Evolutionary conservation across 805 yeast genomes (phyloP).

Genomic region (Candida sithepensis): DNA sequence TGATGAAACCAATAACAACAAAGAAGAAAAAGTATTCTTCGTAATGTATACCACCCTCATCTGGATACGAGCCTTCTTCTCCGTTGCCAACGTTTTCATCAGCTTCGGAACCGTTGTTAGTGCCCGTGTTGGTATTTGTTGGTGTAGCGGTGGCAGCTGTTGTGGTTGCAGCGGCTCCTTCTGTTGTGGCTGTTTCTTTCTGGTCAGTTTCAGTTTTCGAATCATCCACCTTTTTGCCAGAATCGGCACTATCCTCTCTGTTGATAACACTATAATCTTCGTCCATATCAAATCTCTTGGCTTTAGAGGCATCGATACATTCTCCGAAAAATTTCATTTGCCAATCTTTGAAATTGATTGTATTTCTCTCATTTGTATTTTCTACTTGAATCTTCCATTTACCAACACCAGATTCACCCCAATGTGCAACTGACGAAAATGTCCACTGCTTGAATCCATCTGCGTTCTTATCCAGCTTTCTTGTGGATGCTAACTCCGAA

Average conservation of each 20-base stretch:
- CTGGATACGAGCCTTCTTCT: slow-evolving; percentile 17
- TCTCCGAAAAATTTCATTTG: slow-evolving; percentile 82
- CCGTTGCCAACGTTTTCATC: slow-evolving; percentile 19
- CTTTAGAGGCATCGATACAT: slow-evolving; percentile 58
- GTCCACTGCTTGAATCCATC: slow-evolving; percentile 80
- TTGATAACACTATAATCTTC: slow-evolving; percentile 42
- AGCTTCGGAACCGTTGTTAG: slow-evolving; percentile 7
- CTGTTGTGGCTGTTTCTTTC: slow-evolving; percentile 6
- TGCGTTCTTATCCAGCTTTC: slow-evolving; percentile 53
- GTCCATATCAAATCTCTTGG: slow-evolving; percentile 49
- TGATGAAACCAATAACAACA: slow-evolving; percentile 54
- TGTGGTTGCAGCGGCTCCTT: neutral
- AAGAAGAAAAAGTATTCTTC: slow-evolving; percentile 61
- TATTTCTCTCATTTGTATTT: slow-evolving; percentile 37
- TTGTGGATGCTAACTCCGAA: slow-evolving; percentile 68
- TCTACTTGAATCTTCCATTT: slow-evolving; percentile 73
- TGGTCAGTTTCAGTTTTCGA: neutral
- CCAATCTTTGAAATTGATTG: slow-evolving; percentile 58
- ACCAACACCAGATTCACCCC: slow-evolving; percentile 85
- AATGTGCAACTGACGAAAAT: slow-evolving; percentile 96
- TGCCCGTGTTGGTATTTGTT: slow-evolving; percentile 13
- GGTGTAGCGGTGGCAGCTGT: neutral
- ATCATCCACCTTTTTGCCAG: neutral
- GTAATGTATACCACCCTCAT: slow-evolving; percentile 36
- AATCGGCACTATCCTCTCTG: slow-evolving; percentile 22